Conservation (phyloP, 176 grass and related monocot species). For the Tillandsia fasciculata region DNA sequence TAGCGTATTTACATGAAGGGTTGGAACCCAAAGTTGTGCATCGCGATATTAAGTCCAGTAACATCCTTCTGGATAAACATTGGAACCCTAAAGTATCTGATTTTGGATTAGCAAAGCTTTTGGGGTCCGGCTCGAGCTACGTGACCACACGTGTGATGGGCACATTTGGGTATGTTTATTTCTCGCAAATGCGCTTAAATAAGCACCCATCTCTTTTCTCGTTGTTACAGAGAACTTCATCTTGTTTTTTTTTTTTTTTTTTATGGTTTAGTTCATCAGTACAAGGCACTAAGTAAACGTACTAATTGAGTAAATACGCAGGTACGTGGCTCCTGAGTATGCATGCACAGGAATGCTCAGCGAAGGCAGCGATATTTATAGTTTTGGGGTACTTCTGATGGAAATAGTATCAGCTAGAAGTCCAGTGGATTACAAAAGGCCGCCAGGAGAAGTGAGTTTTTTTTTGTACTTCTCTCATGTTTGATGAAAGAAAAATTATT, state of each 20-base stretch:
- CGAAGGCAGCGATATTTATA: slow-evolving; percentile 92
- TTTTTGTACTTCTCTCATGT: no score
- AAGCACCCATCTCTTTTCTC: slow-evolving; percentile 1
- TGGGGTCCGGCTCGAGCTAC: slow-evolving; percentile 82
- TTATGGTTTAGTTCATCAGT: neutral
- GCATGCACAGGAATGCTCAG: slow-evolving; percentile 96
- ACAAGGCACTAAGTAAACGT: neutral
- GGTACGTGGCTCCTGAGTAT: slow-evolving; percentile 95
- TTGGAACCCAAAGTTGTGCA: slow-evolving; percentile 95
- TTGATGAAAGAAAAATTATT: no score
- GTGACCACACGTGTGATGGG: slow-evolving; percentile 96
- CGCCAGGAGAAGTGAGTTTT: slow-evolving; percentile 52
- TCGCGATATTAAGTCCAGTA: slow-evolving; percentile 96
- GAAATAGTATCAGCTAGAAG: slow-evolving; percentile 82
- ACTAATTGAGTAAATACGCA: slow-evolving; percentile 12
- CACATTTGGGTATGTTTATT: slow-evolving; percentile 64
- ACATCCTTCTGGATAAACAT: slow-evolving; percentile 88
- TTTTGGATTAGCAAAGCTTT: slow-evolving; percentile 95
- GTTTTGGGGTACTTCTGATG: slow-evolving; percentile 94
- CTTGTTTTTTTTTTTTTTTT: neutral
- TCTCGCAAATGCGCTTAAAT: neutral
- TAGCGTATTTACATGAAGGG: slow-evolving; percentile 93
- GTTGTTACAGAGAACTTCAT: neutral
- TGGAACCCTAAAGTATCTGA: slow-evolving; percentile 96
- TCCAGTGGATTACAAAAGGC: slow-evolving; percentile 76